Conservation (phyloP, 208 protist species). For the Trypanosoma mega region DNA sequence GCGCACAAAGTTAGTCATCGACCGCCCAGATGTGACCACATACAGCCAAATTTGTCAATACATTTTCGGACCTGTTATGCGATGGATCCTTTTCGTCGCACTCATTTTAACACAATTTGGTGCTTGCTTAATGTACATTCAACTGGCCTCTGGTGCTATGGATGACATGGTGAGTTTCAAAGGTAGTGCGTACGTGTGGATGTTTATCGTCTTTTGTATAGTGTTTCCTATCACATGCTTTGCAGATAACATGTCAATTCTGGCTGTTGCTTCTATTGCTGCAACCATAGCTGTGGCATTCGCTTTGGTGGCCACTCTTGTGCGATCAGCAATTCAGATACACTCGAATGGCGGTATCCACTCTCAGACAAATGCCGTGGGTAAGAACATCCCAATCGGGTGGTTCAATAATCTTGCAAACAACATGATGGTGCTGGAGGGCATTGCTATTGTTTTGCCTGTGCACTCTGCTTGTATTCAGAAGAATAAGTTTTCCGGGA, state of each 20-base stretch:
- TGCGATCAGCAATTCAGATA: constrained; percentile 16
- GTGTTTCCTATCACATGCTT: constrained; percentile 25
- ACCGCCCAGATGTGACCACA: constrained; percentile 13
- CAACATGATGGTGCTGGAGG: constrained; percentile 31
- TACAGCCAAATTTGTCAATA: constrained; percentile 22
- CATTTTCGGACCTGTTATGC: constrained; percentile 23
- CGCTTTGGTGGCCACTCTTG: constrained; percentile 16
- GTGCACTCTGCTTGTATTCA: constrained; percentile 27
- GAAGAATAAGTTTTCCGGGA: constrained; percentile 20
- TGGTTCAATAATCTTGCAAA: constrained; percentile 37
- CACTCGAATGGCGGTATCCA: constrained; percentile 7
- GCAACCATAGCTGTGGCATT: constrained; percentile 23
- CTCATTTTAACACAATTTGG: constrained; percentile 39
- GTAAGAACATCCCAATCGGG: constrained; percentile 11
- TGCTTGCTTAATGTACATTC: constrained; percentile 36
- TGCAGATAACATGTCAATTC: constrained; percentile 21
- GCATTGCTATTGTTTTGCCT: constrained; percentile 36
- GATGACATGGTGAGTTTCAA: constrained; percentile 16
- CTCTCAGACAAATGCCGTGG: background rate
- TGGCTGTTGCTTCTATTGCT: constrained; percentile 22
- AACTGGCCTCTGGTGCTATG: constrained; percentile 26
- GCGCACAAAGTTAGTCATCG: constrained; percentile 22
- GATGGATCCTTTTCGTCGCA: constrained; percentile 20
- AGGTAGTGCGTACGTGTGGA: constrained; percentile 21
- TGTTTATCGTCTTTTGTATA: constrained; percentile 24